Conservation (phyloP, 23 red algal species). For the Gracilaria vermiculophylla region DNA sequence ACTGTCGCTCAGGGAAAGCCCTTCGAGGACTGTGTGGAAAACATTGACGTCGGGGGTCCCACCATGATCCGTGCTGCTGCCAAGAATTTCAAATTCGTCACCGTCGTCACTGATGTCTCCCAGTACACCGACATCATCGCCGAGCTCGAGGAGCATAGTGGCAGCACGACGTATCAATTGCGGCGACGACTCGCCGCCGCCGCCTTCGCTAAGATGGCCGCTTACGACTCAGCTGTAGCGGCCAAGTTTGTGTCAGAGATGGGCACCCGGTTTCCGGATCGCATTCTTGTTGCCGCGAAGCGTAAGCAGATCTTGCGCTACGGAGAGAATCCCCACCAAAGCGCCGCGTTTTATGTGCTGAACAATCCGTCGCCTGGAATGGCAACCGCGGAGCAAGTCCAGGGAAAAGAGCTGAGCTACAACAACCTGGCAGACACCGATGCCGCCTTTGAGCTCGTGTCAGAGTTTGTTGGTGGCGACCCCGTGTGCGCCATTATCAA, state of each 20-base stretch:
- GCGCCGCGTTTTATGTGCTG: constrained; percentile 81
- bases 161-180: constrained; percentile 52
- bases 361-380: constrained; percentile 29
- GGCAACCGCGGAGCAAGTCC: constrained; percentile 83
- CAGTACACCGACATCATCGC: constrained; percentile 86
- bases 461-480: constrained; percentile 76
- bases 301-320: constrained; percentile 94
- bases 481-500: constrained; percentile 93
- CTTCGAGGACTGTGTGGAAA: constrained; percentile 87
- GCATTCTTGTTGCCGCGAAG: constrained; percentile 45
- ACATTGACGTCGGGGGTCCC: constrained; percentile 94
- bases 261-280: constrained; percentile 52
- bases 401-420: constrained; percentile 99
- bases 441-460: constrained; percentile 91
- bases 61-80: constrained; percentile 90
- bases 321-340: constrained; percentile 98
- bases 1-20: constrained; percentile 58
- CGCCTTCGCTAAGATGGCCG: constrained; percentile 72
- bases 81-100: constrained; percentile 87
- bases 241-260: constrained; percentile 66
- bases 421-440: constrained; percentile 98
- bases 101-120: constrained; percentile 83
- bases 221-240: constrained; percentile 87
- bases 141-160: constrained; percentile 81
- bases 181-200: constrained; percentile 67